Base-by-base conservation (phyloP, 2,329 filamentous ascomycete genomes). In the Monilinia laxa region DNA sequence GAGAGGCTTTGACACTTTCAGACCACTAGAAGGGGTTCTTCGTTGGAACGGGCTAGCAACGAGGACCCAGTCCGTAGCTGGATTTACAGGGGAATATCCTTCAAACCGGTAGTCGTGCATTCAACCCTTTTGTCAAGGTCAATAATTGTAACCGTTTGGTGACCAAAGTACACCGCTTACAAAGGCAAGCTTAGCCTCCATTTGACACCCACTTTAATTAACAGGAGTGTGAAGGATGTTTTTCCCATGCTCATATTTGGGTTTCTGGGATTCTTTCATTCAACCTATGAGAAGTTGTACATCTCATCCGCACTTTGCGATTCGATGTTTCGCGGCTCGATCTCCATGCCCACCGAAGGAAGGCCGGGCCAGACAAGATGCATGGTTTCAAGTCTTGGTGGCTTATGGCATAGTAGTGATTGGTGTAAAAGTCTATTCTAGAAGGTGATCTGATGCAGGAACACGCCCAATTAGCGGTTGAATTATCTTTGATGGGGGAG, bases 341-440 rank as follows among this genome's bases (percentile, higher is more conserved):
- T 65, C 40, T 49, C 59, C 35, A 65, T 60, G 42, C 52, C 18
- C 55, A 60, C 64, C 55, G 64, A 65, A 53, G 64, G 55, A 60
- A 25, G 38, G 47, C 64, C 64, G 55, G 55, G 31, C 56, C 55
- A 65, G 25, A 59, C 4, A 53, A 53, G 60, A 65, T 51, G 42
- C 35, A 65, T 65, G 55, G 55, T 54, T 60, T 49, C 47, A 25
- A 38, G 54, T 40, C 55, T 53, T 60, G 55, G 20, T 47, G 40
- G 45, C 42, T 31, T 40, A 56, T 58, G 28, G 7, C n/a, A n/a
- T 11, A 23, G 20, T 9, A n/a, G 20, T 20, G 20, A 6, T 12
- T n/a, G 14, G 18, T n/a, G 28, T 12, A 6, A 55, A 55, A 60
- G 57, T 35, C 12, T 16, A 31, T 35, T 35, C 28, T 35, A 49